These are phyloP conservation scores for Thyridium curvatum DNA, from an alignment of 2,329 filamentous ascomycete genomes.

Conservation along the genomic window DNA sequence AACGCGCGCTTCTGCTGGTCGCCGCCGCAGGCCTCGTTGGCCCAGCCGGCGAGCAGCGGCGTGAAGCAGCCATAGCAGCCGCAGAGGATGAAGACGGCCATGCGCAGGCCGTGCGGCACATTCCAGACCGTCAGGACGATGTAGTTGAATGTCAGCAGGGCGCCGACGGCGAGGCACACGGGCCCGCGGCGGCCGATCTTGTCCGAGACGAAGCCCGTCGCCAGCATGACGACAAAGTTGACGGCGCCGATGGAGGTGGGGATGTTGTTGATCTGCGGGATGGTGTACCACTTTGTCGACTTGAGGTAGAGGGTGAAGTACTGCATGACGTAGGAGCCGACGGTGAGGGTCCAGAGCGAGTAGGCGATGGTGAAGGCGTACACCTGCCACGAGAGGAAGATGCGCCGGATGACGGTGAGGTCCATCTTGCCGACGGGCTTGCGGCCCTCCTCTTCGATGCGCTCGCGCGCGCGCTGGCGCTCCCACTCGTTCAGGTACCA, in stretches of 20 bases:
- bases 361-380: slow-evolving; percentile 34
- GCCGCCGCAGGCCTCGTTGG: slow-evolving; percentile 31
- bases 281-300: slow-evolving; percentile 21
- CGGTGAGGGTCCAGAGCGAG: slow-evolving; percentile 30
- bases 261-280: slow-evolving; percentile 37
- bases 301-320: slow-evolving; percentile 34
- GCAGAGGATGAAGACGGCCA: slow-evolving; percentile 30
- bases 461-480: slow-evolving; percentile 55
- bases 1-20: slow-evolving; percentile 36
- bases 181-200: slow-evolving; percentile 26
- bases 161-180: slow-evolving; percentile 26
- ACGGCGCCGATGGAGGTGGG: slow-evolving; percentile 35
- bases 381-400: slow-evolving; percentile 34
- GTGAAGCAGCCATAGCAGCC: slow-evolving; percentile 35
- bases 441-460: slow-evolving; percentile 55
- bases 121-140: slow-evolving; percentile 29
- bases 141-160: slow-evolving; percentile 27
- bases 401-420: slow-evolving; percentile 26
- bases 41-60: slow-evolving; percentile 32
- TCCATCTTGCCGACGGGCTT: slow-evolving; percentile 28
- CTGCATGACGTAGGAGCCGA: slow-evolving; percentile 30
- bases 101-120: slow-evolving; percentile 26
- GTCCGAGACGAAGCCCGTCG: slow-evolving; percentile 18
- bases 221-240: slow-evolving; percentile 32
- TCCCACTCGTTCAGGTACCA: slow-evolving; percentile 47